Conservation (phyloP, 1,284 basidiomycete genomes). For the Boletus mariae region DNA sequence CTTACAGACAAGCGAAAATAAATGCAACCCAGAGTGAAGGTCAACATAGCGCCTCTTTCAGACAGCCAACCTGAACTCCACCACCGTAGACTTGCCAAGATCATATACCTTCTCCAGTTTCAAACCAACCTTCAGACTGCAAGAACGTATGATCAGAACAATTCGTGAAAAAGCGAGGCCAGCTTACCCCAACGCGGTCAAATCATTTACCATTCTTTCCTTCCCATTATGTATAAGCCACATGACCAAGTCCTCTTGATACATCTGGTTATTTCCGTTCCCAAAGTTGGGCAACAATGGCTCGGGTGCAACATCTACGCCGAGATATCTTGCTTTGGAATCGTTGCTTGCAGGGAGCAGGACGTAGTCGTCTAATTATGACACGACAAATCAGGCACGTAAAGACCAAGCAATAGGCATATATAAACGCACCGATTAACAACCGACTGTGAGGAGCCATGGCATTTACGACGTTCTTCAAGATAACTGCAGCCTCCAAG, state of each 20-base stretch:
- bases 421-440: conserved; percentile 23
- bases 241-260: conserved; percentile 31
- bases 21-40: too few species aligned
- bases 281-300: conserved; percentile 15
- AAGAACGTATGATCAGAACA: not conserved
- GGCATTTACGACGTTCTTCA: conserved; percentile 17
- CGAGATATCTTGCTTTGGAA: conserved; percentile 1
- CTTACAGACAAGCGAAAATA: too few species aligned
- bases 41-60: not conserved
- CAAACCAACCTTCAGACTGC: conserved; percentile 19
- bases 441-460: conserved; percentile 27
- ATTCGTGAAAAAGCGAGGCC: not conserved
- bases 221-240: conserved; percentile 8
- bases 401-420: not conserved
- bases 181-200: conserved; percentile 19
- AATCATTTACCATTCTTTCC: too few species aligned
- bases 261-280: conserved; percentile 20
- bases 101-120: conserved; percentile 26
- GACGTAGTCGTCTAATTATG: conserved; percentile 21
- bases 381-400: not conserved
- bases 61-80: conserved; percentile 24
- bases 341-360: conserved; percentile 11
- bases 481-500: conserved; percentile 18
- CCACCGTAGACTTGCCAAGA: conserved; percentile 23
- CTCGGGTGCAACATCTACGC: too few species aligned